Base-by-base conservation (phyloP, 1,284 basidiomycete species). In the Vanrija pseudolonga region DNA sequence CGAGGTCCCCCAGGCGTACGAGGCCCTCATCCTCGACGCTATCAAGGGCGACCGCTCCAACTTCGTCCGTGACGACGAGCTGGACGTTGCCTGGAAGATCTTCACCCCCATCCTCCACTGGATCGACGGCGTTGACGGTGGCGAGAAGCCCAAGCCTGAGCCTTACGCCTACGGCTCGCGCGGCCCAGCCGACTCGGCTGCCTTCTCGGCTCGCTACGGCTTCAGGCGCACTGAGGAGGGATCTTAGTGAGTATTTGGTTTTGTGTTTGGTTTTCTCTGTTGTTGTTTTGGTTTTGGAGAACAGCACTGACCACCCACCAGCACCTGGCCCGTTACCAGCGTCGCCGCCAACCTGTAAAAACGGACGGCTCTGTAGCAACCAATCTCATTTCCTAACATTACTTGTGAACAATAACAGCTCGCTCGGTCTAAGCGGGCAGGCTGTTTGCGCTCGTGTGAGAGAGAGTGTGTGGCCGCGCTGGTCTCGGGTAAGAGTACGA, bases 21-120 rank as follows among this genome's bases (percentile, higher is more conserved):
- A 96, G 78, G 86, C 87, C 18, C 84, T 95, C 53, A 91, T 95
- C 67, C 81, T 93, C 58, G 91, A 95, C 69, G 89, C 89, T 7
- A 81, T 95, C 72, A 89, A 86, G 67, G 78, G 79, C 40, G 78
- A 80, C 63, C 78, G 78, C 66, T 77, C 75, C 40, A 78, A 80
- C 74, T 96, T 96, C 80, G 93, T 97, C 46, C 85, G 93, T 63
- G 84, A 96, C 73, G 93, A 97, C 75, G 93, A 96, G 77, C 81
- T 96, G 64, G 92, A 96, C 69, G 86, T 87, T 53, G 92, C 93
- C 12, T 97, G 93, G 93, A 94, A 93, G 89, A 94, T 95, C 76
- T 95, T 94, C 80, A 95, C 91, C 18, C 91, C 91, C 17, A 89
- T 94, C 71, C 77, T 95, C 60, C 91, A 94, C 79, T 93, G 89